These are phyloP conservation scores for Inga oerstediana DNA, from an alignment of 306 rosid species.

Conservation along the genomic window DNA sequence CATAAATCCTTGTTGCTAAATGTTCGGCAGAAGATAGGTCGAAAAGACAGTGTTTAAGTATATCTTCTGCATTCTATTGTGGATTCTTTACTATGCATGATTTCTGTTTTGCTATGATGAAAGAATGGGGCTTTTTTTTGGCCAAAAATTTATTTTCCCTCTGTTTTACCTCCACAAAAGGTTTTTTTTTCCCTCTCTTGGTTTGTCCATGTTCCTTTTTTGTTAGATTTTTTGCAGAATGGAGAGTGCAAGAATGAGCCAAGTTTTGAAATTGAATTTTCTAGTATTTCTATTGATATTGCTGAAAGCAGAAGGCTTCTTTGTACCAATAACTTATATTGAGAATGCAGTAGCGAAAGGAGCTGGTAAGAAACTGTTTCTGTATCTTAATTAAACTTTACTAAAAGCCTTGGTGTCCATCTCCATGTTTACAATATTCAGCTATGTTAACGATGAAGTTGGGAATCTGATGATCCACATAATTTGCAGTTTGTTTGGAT, in stretches of 20 bases:
- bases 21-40: background rate
- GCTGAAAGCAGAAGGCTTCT: slow-evolving; percentile 52
- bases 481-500: slow-evolving; percentile 85
- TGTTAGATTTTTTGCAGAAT: slow-evolving; percentile 57
- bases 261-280: slow-evolving; percentile 49
- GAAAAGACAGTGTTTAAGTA: background rate
- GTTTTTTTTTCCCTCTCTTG: background rate
- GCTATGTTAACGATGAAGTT: slow-evolving; percentile 7
- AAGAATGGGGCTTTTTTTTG: background rate
- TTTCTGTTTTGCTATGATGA: background rate
- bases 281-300: slow-evolving; percentile 44
- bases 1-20: background rate
- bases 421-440: background rate
- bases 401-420: background rate
- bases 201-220: slow-evolving; percentile 25
- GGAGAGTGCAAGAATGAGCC: slow-evolving; percentile 43
- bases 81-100: background rate
- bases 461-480: slow-evolving; percentile 25
- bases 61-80: background rate
- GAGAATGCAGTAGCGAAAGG: slow-evolving; percentile 72
- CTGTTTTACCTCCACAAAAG: background rate
- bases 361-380: slow-evolving; percentile 68
- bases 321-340: slow-evolving; percentile 71
- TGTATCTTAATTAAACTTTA: slow-evolving; percentile 5
- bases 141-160: background rate